Evolutionary conservation across 352 stramenopile genomes (phyloP), one percentile per base, ranked within the genome.

Genomic region (Phytophthora hybrid): DNA sequence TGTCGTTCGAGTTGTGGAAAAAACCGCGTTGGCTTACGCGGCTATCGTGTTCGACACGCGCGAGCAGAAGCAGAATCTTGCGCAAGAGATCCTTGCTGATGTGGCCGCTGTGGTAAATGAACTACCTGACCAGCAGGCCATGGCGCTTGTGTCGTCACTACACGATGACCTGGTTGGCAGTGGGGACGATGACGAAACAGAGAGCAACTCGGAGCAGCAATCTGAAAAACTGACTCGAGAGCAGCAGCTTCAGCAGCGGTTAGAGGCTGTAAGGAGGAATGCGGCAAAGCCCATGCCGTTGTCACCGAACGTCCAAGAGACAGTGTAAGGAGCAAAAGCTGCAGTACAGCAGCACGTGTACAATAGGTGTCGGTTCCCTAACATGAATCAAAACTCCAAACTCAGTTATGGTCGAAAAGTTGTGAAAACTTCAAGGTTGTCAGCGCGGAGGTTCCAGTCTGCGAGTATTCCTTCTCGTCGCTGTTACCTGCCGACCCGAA

Each of bases 31-130:
- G 4, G 79, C 86, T 1, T 91, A 91, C 61, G 78, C 78, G 19
- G 76, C 76, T 2, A 93, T 95, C 34, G 65, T 76, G n/a, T 93
- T 93, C 52, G 88, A 93, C 62, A 85, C 86, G 34, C 57, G 65
- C 8, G 41, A 69, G 19, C 88, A 95, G 61, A 87, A 89, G 32
- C 76, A 68, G 14, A 85, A 80, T 18, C 73, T 89, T 18, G 84
- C 83, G 13, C 71, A 76, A 4, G 88, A 95, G 63, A 92, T 95
- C 59, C 73, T 90, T 19, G 53, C 57, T 3, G 88, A 95, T 62
- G 70, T 95, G 31, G 77, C 76, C 29, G 61, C 79, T 11, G 86
- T 95, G 56, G 74, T 89, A 4, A 81, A 83, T 44, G 69, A 83
- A 55, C 71, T 94, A 46, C 83, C 84, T 49, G 78, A 84, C 23